Evolutionary conservation across 2,329 filamentous ascomycete species (phyloP), one percentile per base, ranked within the genome.

Genomic region (Exophiala aquamarina): DNA sequence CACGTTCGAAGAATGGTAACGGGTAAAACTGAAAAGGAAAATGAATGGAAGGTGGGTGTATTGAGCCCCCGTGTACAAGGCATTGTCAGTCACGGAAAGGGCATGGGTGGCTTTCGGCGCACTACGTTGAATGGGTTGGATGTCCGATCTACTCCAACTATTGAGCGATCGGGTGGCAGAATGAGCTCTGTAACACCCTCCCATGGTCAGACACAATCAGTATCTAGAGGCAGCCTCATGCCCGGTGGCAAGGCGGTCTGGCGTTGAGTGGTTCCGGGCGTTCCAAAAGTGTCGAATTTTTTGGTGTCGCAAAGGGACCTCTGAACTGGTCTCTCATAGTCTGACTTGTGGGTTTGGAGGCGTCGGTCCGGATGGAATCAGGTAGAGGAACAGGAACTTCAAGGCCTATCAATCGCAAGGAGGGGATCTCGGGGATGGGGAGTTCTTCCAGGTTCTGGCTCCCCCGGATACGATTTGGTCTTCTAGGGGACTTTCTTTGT

Each of bases 1-100:
- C 82, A 85, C 52, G 82, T 83, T 19, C 73, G 84, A 34, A 74
- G 84, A 11, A 85, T 87, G 80, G 57, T 59, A 28, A 51, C 50
- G 33, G 78, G 82, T 31, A 82, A 78, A 61, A 77, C 73, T 38
- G 77, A 82, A 23, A 80, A 79, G 56, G 78, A 79, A 33, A 70
- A 73, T 39, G 75, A 78, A 14, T 72, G 70, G 59, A 77, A 76
- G 50, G 68, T 68, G 31, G 79, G 74, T 47, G 81, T 86, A 11
- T 67, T 86, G 40, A 83, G 80, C 56, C 83, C 84, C 20, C 72
- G 82, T 11, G 54, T 56, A 6, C 49, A 55, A 29, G 57, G 57
- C 1, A 48, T 59, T 15, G 37, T 47, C 18, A 50, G 41, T 15
- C 52, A 57, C 33, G 39, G 50, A 4, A 52, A 53, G 26, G 70